A percentile compares a stretch with the other conserved stretches of the same genome.
phyloP scores from a whole-genome alignment of 805 yeast genomes.

The Scheffersomyces ergatensis region DNA sequence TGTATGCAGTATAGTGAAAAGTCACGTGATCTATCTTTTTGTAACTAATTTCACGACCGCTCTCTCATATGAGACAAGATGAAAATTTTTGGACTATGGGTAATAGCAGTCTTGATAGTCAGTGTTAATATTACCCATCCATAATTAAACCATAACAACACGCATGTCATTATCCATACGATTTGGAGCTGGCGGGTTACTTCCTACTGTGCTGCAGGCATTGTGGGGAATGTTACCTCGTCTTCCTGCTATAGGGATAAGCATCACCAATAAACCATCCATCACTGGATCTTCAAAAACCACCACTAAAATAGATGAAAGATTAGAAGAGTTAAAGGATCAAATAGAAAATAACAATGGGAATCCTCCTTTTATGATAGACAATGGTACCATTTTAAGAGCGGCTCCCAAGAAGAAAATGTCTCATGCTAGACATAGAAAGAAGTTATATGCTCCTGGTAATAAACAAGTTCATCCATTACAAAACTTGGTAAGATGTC shows the following conservation, averaged over 20 bases:
- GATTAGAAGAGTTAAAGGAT: conserved; percentile 37
- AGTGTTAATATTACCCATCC: too few relatives aligned
- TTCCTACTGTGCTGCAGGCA: conserved; percentile 7
- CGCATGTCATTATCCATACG: conserved; percentile 24
- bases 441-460: conserved; percentile 78
- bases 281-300: not conserved
- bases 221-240: conserved; percentile 10
- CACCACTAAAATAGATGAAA: conserved; percentile 12
- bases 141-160: not conserved
- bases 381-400: conserved; percentile 64
- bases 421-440: conserved; percentile 83
- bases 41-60: too few relatives aligned
- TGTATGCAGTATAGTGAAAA: too few relatives aligned
- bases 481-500: conserved; percentile 82
- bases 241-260: conserved; percentile 10
- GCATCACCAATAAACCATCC: conserved; percentile 3
- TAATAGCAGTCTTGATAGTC: too few relatives aligned
- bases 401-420: conserved; percentile 96
- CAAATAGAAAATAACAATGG: conserved; percentile 33
- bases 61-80: too few relatives aligned
- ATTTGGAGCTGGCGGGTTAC: conserved; percentile 10
- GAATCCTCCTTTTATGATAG: conserved; percentile 44
- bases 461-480: conserved; percentile 75
- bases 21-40: too few relatives aligned
- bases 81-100: too few relatives aligned